These are phyloP conservation scores for Phytophthora uliginosa DNA, from an alignment of 352 stramenopile genomes.

Conservation along the genomic window DNA sequence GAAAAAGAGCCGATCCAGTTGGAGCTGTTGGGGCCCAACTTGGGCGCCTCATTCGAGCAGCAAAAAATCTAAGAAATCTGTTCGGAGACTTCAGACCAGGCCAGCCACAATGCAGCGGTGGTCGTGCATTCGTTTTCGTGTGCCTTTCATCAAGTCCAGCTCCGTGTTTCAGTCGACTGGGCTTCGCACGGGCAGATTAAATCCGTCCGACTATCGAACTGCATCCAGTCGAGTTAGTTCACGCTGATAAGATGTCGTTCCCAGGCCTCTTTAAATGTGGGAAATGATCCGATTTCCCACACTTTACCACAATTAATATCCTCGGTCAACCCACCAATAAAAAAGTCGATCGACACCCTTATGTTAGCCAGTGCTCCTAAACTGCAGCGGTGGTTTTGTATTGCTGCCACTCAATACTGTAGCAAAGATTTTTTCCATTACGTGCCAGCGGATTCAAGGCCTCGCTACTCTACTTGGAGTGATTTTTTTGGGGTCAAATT, in stretches of 20 bases:
- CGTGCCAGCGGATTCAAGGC: too few species aligned
- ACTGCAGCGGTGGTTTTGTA: too few species aligned
- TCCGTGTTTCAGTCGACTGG: background rate
- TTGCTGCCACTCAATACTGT: too few species aligned
- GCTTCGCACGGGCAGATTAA: background rate
- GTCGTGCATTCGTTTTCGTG: conserved; percentile 4
- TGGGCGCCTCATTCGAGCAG: conserved; percentile 28
- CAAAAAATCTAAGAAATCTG: conserved; percentile 35
- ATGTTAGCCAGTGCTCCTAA: too few species aligned
- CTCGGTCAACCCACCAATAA: too few species aligned
- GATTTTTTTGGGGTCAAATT: background rate
- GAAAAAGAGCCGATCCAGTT: conserved; percentile 23
- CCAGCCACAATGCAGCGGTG: conserved; percentile 14
- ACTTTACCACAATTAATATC: too few species aligned
- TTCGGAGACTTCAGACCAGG: conserved; percentile 26
- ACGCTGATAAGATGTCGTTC: conserved; percentile 23
- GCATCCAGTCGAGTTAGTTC: background rate
- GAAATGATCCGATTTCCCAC: too few species aligned
- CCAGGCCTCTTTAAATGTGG: background rate
- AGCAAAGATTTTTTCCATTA: too few species aligned
- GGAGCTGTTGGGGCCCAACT: conserved; percentile 7
- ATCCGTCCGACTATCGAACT: conserved; percentile 6
- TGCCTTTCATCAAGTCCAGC: conserved; percentile 4
- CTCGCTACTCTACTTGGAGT: too few species aligned
- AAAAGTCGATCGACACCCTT: too few species aligned